Conservation (phyloP, 257 asterid genomes). For the Jacaranda mimosifolia region DNA sequence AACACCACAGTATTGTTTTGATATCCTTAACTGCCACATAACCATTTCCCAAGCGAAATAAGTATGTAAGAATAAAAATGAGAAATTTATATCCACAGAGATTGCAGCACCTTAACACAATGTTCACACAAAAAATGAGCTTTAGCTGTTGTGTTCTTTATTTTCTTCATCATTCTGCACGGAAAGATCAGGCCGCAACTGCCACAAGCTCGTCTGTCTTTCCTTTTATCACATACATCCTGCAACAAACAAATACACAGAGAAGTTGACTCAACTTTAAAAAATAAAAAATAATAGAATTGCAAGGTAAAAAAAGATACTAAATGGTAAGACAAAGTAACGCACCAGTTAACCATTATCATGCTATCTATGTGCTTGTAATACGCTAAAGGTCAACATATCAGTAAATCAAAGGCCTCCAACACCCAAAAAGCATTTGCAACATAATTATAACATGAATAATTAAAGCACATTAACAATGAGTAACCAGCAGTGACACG, state of each 20-base stretch:
- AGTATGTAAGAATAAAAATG: constrained; percentile 23
- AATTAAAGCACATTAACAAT: too few species aligned
- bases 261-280: constrained; percentile 13
- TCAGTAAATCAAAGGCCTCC: neutral
- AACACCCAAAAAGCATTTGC: neutral
- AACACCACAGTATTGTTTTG: constrained; percentile 89
- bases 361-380: neutral
- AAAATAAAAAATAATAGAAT: too few species aligned
- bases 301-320: too few species aligned
- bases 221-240: constrained; percentile 55
- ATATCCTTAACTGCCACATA: constrained; percentile 68
- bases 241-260: constrained; percentile 43
- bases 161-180: constrained; percentile 71
- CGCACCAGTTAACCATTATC: neutral
- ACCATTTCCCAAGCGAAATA: constrained; percentile 35
- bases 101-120: constrained; percentile 72
- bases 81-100: constrained; percentile 19
- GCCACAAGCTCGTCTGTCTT: constrained; percentile 66
- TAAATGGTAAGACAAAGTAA: too few species aligned
- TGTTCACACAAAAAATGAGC: constrained; percentile 72
- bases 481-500: too few species aligned
- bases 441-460: too few species aligned
- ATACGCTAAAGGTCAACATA: too few species aligned
- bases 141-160: constrained; percentile 50
- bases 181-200: constrained; percentile 79